Evolutionary conservation across 2,329 filamentous ascomycete species (phyloP).

Genomic region (Diplodia seriata): DNA sequence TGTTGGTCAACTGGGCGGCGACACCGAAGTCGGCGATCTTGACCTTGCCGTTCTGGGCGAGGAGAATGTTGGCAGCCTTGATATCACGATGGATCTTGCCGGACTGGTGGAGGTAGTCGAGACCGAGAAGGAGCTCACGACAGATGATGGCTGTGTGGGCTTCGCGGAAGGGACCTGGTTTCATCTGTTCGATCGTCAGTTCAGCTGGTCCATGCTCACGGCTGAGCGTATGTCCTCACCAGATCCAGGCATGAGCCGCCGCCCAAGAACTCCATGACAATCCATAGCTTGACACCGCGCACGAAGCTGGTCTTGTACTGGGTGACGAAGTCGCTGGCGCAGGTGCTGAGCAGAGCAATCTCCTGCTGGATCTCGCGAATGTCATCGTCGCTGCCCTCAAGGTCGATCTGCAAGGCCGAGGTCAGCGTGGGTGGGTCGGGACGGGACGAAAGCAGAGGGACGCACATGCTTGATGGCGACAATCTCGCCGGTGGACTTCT

Average conservation of each 20-base stretch:
- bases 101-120: conserved; percentile 91
- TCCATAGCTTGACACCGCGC: conserved; percentile 97
- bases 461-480: conserved; percentile 96
- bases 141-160: conserved; percentile 92
- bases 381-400: conserved; percentile 98
- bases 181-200: conserved; percentile 66
- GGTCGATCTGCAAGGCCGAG: conserved; percentile 71
- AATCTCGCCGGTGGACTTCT: conserved; percentile 86
- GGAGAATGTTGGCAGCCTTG: conserved; percentile 93
- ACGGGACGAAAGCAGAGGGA: conserved; percentile 3
- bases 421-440: conserved; percentile 6
- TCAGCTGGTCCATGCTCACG: neutral
- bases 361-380: conserved; percentile 98
- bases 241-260: conserved; percentile 94
- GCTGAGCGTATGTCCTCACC: conserved; percentile 35
- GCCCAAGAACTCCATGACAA: conserved; percentile 97
- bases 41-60: conserved; percentile 88
- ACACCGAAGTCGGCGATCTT: conserved; percentile 98
- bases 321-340: conserved; percentile 90
- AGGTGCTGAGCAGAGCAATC: conserved; percentile 93
- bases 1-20: conserved; percentile 93
- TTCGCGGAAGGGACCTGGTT: conserved; percentile 88
- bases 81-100: conserved; percentile 97
- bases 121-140: conserved; percentile 84
- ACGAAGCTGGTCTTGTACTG: conserved; percentile 97